phyloP scores from a whole-genome alignment of 2,329 filamentous ascomycete genomes.

The Beauveria pseudobassiana region DNA sequence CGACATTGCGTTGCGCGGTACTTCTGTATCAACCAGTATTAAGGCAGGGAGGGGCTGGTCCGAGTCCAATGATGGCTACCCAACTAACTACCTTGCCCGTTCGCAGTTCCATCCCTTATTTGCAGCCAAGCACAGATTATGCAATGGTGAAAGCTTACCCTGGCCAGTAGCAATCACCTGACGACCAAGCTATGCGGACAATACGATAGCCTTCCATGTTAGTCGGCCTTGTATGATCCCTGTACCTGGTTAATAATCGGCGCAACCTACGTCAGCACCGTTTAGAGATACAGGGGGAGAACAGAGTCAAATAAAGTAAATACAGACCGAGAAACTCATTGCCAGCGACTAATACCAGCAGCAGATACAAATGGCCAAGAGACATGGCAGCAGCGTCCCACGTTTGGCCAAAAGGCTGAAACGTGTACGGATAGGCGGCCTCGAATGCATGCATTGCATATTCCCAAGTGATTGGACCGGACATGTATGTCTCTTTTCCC shows the following conservation, averaged over 20 bases:
- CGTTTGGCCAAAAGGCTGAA: neutral
- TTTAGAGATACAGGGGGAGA: neutral
- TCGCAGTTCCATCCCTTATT: neutral
- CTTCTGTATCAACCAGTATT: neutral
- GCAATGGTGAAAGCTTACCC: neutral
- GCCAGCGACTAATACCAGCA: no score
- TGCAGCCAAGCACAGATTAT: neutral
- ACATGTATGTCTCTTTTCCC: neutral
- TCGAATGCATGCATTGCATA: neutral
- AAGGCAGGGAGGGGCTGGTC: neutral
- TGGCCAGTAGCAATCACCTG: constrained; percentile 6
- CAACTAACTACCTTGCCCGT: neutral
- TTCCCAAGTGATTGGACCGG: neutral
- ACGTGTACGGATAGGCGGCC: neutral
- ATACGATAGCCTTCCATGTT: neutral
- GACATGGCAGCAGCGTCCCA: neutral
- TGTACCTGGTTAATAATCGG: neutral
- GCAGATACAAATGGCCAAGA: no score
- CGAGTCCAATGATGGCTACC: neutral
- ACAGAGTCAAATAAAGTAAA: neutral
- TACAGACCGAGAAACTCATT: no score
- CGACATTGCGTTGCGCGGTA: neutral
- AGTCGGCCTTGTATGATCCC: neutral
- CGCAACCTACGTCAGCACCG: neutral
- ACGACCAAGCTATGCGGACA: constrained; percentile 6